Conservation (phyloP, 2,329 filamentous ascomycete genomes). For the Periglandula ipomoeae region DNA sequence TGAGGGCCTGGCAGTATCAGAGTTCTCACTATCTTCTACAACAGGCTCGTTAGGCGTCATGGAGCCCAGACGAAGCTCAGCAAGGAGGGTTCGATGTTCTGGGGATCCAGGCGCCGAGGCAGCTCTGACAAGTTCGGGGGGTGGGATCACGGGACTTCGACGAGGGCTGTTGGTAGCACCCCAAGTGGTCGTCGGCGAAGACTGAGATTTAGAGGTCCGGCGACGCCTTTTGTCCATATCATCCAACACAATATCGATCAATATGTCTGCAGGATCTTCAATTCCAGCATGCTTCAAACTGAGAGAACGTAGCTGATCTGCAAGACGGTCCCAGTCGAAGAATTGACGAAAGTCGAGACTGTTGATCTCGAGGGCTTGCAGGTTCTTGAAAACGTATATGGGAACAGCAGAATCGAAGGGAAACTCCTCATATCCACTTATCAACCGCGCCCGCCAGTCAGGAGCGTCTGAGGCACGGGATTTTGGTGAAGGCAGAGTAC, state of each 20-base stretch:
- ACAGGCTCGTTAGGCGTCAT: constrained; percentile 42
- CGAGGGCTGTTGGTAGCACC: constrained; percentile 46
- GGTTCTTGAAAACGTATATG: constrained; percentile 93
- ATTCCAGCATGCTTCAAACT: constrained; percentile 80
- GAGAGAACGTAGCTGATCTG: constrained; percentile 83
- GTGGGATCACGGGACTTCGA: constrained; percentile 53
- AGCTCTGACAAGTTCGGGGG: constrained; percentile 58
- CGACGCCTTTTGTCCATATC: constrained; percentile 90
- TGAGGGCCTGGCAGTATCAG: constrained; percentile 28
- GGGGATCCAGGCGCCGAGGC: constrained; percentile 59
- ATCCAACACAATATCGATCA: constrained; percentile 89
- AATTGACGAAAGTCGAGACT: constrained; percentile 96
- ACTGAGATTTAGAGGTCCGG: constrained; percentile 76
- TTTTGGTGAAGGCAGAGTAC: constrained; percentile 97
- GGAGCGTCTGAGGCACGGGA: constrained; percentile 82
- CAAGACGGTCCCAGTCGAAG: constrained; percentile 90
- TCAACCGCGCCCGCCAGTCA: constrained; percentile 86
- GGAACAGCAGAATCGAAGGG: constrained; percentile 96
- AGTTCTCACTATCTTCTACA: constrained; percentile 30
- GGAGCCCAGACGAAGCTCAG: constrained; percentile 51
- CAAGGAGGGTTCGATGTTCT: constrained; percentile 36
- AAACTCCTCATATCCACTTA: constrained; percentile 92
- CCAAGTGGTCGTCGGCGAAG: constrained; percentile 69
- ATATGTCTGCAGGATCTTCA: constrained; percentile 81
- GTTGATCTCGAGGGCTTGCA: constrained; percentile 86